Base-by-base conservation (phyloP, 371 early-diverging fungal species). In the Saksenaea vasiformis region DNA sequence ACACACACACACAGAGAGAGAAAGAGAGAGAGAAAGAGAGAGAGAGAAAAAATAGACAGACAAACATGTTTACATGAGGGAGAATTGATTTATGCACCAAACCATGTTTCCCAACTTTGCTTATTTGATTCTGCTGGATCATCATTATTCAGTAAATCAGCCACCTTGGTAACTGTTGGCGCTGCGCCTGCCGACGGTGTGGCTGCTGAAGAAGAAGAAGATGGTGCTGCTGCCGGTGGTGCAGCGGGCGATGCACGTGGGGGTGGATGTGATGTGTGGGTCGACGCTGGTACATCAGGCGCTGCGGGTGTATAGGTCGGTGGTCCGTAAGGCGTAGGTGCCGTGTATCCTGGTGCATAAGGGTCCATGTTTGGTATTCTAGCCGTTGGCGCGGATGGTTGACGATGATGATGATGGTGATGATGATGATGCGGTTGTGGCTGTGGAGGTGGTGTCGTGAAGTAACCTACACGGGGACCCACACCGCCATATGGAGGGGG, bases 21-120 rank as follows among this genome's bases (percentile, higher is more conserved):
- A 31, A 7, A 31, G 31, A 31, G 31, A 31, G 31, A 31, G 31
- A 56, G 24, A 58, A 58, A 10, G 14, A 8, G 38, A 34, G 51
- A 36, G 15, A 61, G 3, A 47, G 5, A 51, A 36, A 53, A 34
- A 35, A 53, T 53, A 53, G 57, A 62, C 24, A 3, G n/a, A 43
- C 56, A 37, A 44, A 24, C 5, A 41, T 54, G 10, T n/a, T 22
- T 19, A n/a, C 51, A 47, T 17, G 24, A 39, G 9, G 17, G 13
- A 17, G 9, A 14, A 60, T 43, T 36, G 11, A 19, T 56, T 65
- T 31, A 71, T 37, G 64, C 55, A 57, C 72, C 74, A 73, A 82
- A 82, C 82, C 82, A 82, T 35, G 82, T 73, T 65, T 82, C 77
- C 82, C 82, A 82, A 63, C 69, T 72, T 58, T 71, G 74, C 37